Conservation (phyloP, 2,329 filamentous ascomycete species). For the Colletotrichum truncatum region DNA sequence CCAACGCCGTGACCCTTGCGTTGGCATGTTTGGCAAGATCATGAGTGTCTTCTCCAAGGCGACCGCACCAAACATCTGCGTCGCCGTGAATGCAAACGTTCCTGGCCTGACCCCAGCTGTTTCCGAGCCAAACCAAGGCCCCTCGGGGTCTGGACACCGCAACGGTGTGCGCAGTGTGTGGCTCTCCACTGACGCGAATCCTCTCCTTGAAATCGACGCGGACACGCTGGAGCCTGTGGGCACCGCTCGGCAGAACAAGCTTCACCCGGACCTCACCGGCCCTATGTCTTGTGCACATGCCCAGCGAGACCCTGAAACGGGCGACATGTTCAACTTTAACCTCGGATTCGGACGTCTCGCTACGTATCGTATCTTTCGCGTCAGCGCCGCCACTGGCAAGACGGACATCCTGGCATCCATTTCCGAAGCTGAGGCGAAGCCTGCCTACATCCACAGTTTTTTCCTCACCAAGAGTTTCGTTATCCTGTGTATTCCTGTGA, state of each 20-base stretch:
- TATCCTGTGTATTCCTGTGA: slow-evolving; percentile 76
- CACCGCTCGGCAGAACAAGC: slow-evolving; percentile 62
- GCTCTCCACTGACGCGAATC: slow-evolving; percentile 63
- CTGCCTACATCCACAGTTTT: slow-evolving; percentile 86
- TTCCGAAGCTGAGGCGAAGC: slow-evolving; percentile 46
- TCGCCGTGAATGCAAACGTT: slow-evolving; percentile 72
- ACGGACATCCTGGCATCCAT: slow-evolving; percentile 79
- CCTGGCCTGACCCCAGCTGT: slow-evolving; percentile 57
- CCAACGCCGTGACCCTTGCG: slow-evolving; percentile 77
- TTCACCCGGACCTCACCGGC: slow-evolving; percentile 77
- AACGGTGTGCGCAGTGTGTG: slow-evolving; percentile 56
- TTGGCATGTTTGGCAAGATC: slow-evolving; percentile 76
- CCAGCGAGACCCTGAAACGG: slow-evolving; percentile 74
- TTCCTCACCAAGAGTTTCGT: slow-evolving; percentile 78
- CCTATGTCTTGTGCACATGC: slow-evolving; percentile 76
- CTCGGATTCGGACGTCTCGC: slow-evolving; percentile 66
- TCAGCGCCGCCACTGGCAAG: slow-evolving; percentile 68
- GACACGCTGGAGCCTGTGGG: slow-evolving; percentile 78
- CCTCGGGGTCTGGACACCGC: slow-evolving; percentile 27
- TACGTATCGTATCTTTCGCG: slow-evolving; percentile 76
- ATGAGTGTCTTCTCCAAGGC: slow-evolving; percentile 64
- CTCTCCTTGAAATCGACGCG: slow-evolving; percentile 71
- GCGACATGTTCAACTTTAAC: slow-evolving; percentile 86
- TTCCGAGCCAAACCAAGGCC: slow-evolving; percentile 9
- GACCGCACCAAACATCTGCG: slow-evolving; percentile 67